phyloP scores from a whole-genome alignment of 352 stramenopile genomes.

The Globisporangium carolinianum region DNA sequence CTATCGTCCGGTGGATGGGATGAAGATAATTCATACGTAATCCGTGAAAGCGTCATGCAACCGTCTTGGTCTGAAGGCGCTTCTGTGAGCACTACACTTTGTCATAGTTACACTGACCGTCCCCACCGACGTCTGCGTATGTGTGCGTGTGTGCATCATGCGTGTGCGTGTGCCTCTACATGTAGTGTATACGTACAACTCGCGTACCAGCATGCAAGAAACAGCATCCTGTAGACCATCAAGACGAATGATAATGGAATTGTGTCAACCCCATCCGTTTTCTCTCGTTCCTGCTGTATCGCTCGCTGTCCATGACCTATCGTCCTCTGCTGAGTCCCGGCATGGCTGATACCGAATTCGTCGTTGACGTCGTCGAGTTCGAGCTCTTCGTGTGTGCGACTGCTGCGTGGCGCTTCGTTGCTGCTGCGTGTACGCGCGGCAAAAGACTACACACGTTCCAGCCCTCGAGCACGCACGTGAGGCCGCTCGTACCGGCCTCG shows the following conservation, averaged over 20 bases:
- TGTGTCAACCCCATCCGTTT: too few relatives aligned
- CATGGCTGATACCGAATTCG: not conserved
- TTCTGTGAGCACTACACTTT: conserved; percentile 33
- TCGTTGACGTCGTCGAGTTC: conserved; percentile 12
- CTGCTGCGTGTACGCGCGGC: conserved; percentile 24
- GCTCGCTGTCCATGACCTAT: not conserved
- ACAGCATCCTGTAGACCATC: too few relatives aligned
- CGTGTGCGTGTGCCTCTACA: not conserved
- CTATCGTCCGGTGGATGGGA: conserved; percentile 7
- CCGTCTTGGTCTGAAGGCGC: conserved; percentile 17
- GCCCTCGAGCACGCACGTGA: conserved; percentile 49
- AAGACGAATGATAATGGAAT: too few relatives aligned
- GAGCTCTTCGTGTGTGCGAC: conserved; percentile 36
- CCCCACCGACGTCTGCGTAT: conserved; percentile 2
- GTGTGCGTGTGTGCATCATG: not conserved
- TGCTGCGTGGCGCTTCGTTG: conserved; percentile 13
- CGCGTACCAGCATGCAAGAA: too few relatives aligned
- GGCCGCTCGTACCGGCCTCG: conserved; percentile 57
- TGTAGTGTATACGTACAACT: too few relatives aligned
- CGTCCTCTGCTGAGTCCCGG: conserved; percentile 2
- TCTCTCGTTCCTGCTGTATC: too few relatives aligned
- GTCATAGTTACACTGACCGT: conserved; percentile 63
- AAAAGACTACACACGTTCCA: conserved; percentile 64
- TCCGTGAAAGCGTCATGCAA: conserved; percentile 15
- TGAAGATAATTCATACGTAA: conserved; percentile 15